Evolutionary conservation across 257 asterid species (phyloP).

Genomic region (Primulina eburnea): DNA sequence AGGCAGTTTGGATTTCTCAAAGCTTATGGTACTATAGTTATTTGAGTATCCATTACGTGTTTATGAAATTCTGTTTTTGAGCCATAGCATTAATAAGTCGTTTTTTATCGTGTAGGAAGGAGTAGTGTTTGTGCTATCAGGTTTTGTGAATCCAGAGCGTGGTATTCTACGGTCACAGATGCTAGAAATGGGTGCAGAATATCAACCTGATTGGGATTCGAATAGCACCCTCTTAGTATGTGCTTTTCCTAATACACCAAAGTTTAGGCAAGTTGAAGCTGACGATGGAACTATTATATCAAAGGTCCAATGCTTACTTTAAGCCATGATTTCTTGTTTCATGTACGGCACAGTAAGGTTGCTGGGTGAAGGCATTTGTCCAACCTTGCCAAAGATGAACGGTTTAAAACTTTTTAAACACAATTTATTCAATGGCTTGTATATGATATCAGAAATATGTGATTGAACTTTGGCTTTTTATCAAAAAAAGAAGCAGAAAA

Average conservation of each 20-base stretch:
- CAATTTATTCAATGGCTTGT: no score
- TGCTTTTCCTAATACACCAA: conserved; percentile 85
- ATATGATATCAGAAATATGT: no score
- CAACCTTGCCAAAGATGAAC: not conserved
- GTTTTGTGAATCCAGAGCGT: conserved; percentile 93
- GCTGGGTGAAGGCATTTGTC: not conserved
- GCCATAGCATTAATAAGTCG: not conserved
- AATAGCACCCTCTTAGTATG: conserved; percentile 77
- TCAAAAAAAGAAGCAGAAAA: no score
- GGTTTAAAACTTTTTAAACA: not conserved
- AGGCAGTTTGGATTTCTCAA: conserved; percentile 44
- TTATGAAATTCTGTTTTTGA: not conserved
- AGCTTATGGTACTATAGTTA: conserved; percentile 49
- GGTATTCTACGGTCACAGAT: conserved; percentile 74
- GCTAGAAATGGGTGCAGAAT: conserved; percentile 94
- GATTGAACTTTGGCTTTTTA: no score
- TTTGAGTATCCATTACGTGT: conserved; percentile 4
- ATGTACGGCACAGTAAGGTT: not conserved
- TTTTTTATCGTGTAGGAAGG: conserved; percentile 58
- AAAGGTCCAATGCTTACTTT: conserved; percentile 45
- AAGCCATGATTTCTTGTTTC: not conserved
- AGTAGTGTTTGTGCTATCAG: conserved; percentile 76
- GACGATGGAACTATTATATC: conserved; percentile 84
- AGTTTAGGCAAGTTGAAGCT: conserved; percentile 82
- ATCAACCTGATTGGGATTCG: conserved; percentile 85